A percentile compares a stretch with the other conserved stretches of the same genome.
Conservation (phyloP, 2,329 filamentous ascomycete species). For the Neofusicoccum parvum region DNA sequence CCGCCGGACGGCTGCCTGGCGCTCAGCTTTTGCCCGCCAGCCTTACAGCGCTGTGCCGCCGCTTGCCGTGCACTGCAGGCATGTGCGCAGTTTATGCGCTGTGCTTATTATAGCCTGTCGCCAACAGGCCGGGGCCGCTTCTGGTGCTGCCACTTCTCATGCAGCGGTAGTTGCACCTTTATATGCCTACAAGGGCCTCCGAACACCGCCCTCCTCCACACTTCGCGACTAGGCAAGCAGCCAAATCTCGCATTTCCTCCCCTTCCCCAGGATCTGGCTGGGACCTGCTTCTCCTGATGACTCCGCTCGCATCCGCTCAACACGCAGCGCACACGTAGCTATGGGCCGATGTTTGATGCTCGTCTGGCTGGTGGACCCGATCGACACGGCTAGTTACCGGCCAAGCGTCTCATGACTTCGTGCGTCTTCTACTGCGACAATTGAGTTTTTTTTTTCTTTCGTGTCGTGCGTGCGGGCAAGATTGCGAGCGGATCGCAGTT, state of each 20-base stretch:
- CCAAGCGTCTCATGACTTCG: constrained; percentile 5
- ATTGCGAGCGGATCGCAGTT: background rate
- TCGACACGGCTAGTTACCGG: constrained; percentile 3
- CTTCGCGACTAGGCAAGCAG: background rate
- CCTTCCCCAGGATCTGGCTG: background rate
- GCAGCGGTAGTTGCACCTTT: constrained; percentile 10
- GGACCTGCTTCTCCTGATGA: background rate
- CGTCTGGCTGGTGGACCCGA: constrained; percentile 5
- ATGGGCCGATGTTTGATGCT: constrained; percentile 9
- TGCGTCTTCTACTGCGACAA: background rate
- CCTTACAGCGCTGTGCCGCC: constrained; percentile 12
- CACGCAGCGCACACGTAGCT: constrained; percentile 14
- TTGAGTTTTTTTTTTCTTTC: background rate
- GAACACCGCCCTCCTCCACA: background rate
- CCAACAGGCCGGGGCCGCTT: background rate
- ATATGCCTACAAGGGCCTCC: background rate
- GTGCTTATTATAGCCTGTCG: constrained; percentile 14
- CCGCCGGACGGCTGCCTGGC: background rate
- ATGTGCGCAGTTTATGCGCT: constrained; percentile 13
- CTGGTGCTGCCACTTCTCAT: background rate
- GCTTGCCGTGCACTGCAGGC: constrained; percentile 3
- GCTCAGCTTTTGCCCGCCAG: background rate
- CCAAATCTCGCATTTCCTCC: background rate
- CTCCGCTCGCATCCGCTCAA: background rate
- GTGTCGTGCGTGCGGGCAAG: background rate